phyloP scores from a whole-genome alignment of 1,284 basidiomycete genomes.

The Xerocomus minutiporus region DNA sequence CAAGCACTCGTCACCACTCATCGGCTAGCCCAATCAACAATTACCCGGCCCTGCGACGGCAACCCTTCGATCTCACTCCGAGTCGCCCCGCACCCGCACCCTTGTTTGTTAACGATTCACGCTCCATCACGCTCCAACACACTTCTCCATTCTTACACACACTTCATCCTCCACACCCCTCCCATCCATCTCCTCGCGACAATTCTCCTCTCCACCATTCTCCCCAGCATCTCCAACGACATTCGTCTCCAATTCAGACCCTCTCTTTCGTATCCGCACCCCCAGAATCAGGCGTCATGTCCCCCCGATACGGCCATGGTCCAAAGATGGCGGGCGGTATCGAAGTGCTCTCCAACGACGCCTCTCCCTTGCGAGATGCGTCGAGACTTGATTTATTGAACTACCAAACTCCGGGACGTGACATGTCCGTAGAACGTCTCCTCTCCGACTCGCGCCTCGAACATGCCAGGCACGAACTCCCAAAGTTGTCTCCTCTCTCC shows the following conservation, averaged over 20 bases:
- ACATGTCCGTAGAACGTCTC: slow-evolving; percentile 11
- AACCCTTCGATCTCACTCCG: slow-evolving; percentile 12
- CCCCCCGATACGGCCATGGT: slow-evolving; percentile 19
- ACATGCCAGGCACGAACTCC: slow-evolving; percentile 9
- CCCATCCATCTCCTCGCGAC: slow-evolving; percentile 15
- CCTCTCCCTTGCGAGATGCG: slow-evolving; percentile 1
- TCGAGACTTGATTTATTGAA: slow-evolving; percentile 8
- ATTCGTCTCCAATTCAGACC: slow-evolving; percentile 14
- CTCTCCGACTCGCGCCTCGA: slow-evolving; percentile 14
- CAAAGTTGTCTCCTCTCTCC: slow-evolving; percentile 13
- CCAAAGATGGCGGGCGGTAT: slow-evolving; percentile 29
- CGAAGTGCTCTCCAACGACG: slow-evolving; percentile 19
- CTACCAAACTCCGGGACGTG: slow-evolving; percentile 14
- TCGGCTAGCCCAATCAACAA: slow-evolving; percentile 20
- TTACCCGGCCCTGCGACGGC: slow-evolving; percentile 25
- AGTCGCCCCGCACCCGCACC: slow-evolving; percentile 6
- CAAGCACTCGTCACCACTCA: slow-evolving; percentile 10
- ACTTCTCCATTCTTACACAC: slow-evolving; percentile 13
- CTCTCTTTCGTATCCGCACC: background rate
- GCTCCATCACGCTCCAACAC: slow-evolving; percentile 11
- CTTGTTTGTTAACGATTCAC: slow-evolving; percentile 10
- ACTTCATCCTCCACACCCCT: background rate
- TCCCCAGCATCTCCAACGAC: slow-evolving; percentile 17
- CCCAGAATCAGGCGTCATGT: slow-evolving; percentile 12
- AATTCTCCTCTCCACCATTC: slow-evolving; percentile 20